Conservation (phyloP, 129 eudicot genomes). For the Flaveria robusta region DNA sequence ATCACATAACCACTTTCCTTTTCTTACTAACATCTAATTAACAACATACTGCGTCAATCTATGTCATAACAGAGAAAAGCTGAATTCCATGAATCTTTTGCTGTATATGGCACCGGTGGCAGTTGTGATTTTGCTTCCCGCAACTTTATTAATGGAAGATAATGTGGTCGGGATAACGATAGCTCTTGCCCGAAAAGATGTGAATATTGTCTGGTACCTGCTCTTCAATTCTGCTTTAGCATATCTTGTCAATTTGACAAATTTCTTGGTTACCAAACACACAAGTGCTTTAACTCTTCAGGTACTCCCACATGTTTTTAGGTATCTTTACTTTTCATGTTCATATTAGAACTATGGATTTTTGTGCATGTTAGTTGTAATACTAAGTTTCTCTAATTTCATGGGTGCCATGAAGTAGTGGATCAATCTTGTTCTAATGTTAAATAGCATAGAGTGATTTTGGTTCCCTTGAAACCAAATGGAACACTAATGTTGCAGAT, state of each 20-base stretch:
- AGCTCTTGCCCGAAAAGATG: slow-evolving; percentile 47
- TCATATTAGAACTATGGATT: background rate
- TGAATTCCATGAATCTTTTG: slow-evolving; percentile 58
- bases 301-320: slow-evolving; percentile 28
- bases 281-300: slow-evolving; percentile 61
- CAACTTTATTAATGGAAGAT: slow-evolving; percentile 50
- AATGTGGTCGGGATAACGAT: slow-evolving; percentile 49
- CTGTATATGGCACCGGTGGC: slow-evolving; percentile 67
- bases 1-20: background rate
- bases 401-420: background rate
- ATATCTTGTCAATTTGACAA: slow-evolving; percentile 50
- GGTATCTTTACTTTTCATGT: background rate
- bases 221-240: slow-evolving; percentile 49
- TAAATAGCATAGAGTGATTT: background rate
- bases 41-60: slow-evolving; percentile 3
- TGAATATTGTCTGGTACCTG: slow-evolving; percentile 46
- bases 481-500: background rate
- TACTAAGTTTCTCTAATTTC: slow-evolving; percentile 6
- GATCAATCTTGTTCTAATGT: background rate
- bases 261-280: slow-evolving; percentile 61
- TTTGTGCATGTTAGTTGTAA: slow-evolving; percentile 10
- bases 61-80: slow-evolving; percentile 40
- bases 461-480: slow-evolving; percentile 4
- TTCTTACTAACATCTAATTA: slow-evolving; percentile 3
- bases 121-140: slow-evolving; percentile 51